These are phyloP conservation scores for Aureobasidium lini DNA, from an alignment of 2,329 filamentous ascomycete genomes.

Conservation along the genomic window DNA sequence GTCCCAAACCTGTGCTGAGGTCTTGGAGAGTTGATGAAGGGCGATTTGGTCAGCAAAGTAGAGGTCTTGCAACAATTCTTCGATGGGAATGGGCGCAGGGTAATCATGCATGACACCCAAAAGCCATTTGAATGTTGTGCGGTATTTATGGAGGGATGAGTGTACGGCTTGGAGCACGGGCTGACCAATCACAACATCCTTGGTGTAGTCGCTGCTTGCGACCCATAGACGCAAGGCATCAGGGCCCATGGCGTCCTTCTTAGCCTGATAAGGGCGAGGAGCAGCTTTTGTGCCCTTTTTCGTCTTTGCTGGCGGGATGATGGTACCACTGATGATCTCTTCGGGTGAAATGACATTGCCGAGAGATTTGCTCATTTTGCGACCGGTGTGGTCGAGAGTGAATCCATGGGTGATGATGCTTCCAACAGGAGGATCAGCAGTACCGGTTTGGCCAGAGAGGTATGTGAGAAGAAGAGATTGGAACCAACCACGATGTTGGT, in stretches of 20 bases:
- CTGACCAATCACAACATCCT: slow-evolving; percentile 75
- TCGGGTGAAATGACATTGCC: slow-evolving; percentile 78
- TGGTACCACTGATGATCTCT: slow-evolving; percentile 76
- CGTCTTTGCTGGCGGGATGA: slow-evolving; percentile 62
- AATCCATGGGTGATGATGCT: slow-evolving; percentile 94
- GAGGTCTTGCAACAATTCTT: slow-evolving; percentile 13
- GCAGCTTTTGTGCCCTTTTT: slow-evolving; percentile 15
- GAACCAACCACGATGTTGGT: slow-evolving; percentile 98
- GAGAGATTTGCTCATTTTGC: slow-evolving; percentile 97
- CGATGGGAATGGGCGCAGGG: slow-evolving; percentile 21
- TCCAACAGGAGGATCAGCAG: slow-evolving; percentile 63
- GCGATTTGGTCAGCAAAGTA: slow-evolving; percentile 59
- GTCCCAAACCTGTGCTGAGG: slow-evolving; percentile 56
- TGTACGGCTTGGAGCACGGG: slow-evolving; percentile 71
- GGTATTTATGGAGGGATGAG: slow-evolving; percentile 72
- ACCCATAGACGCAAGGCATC: slow-evolving; percentile 88
- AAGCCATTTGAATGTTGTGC: slow-evolving; percentile 84
- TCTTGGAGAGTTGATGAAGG: slow-evolving; percentile 61
- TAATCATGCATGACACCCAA: slow-evolving; percentile 55
- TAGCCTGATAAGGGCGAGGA: slow-evolving; percentile 17
- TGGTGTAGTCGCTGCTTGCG: slow-evolving; percentile 84
- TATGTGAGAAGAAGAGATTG: slow-evolving; percentile 90
- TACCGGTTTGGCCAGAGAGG: slow-evolving; percentile 54
- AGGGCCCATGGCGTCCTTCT: slow-evolving; percentile 53
- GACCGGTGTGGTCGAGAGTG: slow-evolving; percentile 78